Evolutionary conservation across 2,329 filamentous ascomycete genomes (phyloP).

Genomic region (Cladobotryum mycophilum): DNA sequence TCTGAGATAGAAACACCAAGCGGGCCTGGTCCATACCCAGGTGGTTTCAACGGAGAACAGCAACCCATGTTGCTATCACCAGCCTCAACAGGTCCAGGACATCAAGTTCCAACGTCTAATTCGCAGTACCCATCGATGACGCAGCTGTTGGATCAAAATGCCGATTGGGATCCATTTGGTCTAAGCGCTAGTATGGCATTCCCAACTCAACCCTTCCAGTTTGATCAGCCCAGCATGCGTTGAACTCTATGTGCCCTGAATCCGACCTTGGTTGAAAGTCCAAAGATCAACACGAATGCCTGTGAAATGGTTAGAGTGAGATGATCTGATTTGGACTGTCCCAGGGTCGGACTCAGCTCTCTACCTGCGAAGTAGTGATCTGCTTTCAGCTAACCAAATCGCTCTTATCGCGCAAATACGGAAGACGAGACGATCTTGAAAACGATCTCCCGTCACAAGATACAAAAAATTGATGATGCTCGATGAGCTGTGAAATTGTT

Average conservation of each 20-base stretch:
- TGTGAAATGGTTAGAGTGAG: not conserved
- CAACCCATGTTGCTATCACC: conserved; percentile 38
- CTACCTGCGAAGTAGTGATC: not conserved
- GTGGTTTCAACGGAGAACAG: conserved; percentile 44
- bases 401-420: not conserved
- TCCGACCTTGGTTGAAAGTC: not conserved
- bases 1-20: conserved; percentile 62
- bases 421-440: not conserved
- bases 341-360: not conserved
- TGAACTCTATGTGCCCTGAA: conserved; percentile 18
- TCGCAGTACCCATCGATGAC: conserved; percentile 57
- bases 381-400: not conserved
- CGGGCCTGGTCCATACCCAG: conserved; percentile 60
- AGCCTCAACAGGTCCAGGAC: conserved; percentile 33
- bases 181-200: conserved; percentile 94
- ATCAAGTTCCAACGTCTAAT: conserved; percentile 23
- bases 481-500: too few relatives aligned
- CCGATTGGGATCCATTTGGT: conserved; percentile 91
- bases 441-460: not conserved
- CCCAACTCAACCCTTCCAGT: conserved; percentile 73
- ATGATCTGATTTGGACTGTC: not conserved
- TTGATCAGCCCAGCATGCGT: conserved; percentile 55
- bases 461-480: not conserved
- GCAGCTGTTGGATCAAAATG: conserved; percentile 65
- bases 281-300: not conserved